Conservation (phyloP, 73 alveolate genomes). For the Paramecium bursaria region DNA sequence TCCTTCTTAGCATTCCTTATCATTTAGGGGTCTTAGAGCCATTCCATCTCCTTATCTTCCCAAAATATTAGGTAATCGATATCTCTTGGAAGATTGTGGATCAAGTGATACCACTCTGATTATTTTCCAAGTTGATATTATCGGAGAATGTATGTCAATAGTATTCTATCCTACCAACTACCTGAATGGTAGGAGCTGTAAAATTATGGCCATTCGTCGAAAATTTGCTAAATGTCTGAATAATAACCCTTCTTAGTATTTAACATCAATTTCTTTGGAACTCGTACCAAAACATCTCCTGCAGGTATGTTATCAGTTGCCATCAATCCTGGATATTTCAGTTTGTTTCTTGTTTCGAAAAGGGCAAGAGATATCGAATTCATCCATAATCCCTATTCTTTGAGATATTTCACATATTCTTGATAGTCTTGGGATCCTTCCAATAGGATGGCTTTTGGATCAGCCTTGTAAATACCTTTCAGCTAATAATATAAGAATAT, state of each 20-base stretch:
- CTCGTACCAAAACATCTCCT: slow-evolving; percentile 45
- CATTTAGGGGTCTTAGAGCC: slow-evolving; percentile 16
- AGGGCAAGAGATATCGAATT: slow-evolving; percentile 39
- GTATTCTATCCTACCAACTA: slow-evolving; percentile 58
- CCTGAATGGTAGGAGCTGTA: slow-evolving; percentile 31
- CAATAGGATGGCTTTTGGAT: neutral
- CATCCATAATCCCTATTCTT: slow-evolving; percentile 42
- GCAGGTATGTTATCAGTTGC: slow-evolving; percentile 58
- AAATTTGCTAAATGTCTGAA: slow-evolving; percentile 61
- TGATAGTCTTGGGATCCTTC: neutral
- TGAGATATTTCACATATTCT: slow-evolving; percentile 52
- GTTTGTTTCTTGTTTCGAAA: slow-evolving; percentile 51
- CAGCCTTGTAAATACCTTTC: neutral
- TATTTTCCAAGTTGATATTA: slow-evolving; percentile 46
- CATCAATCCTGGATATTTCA: slow-evolving; percentile 57
- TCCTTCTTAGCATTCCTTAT: slow-evolving; percentile 4
- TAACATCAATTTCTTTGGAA: slow-evolving; percentile 60
- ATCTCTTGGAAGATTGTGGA: slow-evolving; percentile 62
- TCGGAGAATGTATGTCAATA: slow-evolving; percentile 51
- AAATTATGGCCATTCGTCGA: slow-evolving; percentile 53
- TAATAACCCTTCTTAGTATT: slow-evolving; percentile 53
- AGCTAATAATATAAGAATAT: neutral
- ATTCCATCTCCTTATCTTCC: slow-evolving; percentile 57
- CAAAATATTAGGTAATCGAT: slow-evolving; percentile 65
- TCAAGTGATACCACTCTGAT: slow-evolving; percentile 68